These are phyloP conservation scores for Serendipita sp. DNA, from an alignment of 768 basidiomycete genomes.

Conservation along the genomic window DNA sequence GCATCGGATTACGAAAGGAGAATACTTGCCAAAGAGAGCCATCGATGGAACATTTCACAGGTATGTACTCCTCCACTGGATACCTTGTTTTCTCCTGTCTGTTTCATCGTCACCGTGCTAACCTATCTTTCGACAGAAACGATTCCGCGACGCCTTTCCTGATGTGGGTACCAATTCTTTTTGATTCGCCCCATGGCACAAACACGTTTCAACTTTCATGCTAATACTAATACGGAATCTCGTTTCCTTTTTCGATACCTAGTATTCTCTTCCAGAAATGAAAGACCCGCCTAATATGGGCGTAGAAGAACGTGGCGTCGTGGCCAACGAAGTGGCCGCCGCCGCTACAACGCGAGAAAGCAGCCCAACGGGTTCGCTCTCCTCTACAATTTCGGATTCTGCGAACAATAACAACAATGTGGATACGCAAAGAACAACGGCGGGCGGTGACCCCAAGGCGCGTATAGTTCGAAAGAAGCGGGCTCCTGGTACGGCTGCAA, in stretches of 20 bases:
- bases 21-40: constrained; percentile 58
- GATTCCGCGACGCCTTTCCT: constrained; percentile 78
- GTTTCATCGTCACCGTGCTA: too few species aligned
- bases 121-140: constrained; percentile 18
- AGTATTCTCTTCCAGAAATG: constrained; percentile 55
- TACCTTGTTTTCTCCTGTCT: too few species aligned
- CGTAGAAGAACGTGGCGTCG: constrained; percentile 48
- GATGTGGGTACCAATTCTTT: constrained; percentile 39
- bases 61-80: too few species aligned
- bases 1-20: constrained; percentile 67
- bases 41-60: constrained; percentile 69
- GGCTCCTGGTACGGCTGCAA: background rate
- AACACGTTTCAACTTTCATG: too few species aligned
- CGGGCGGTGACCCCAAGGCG: constrained; percentile 1
- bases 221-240: background rate
- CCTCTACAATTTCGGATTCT: background rate
- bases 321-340: constrained; percentile 16
- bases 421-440: constrained; percentile 15
- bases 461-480: constrained; percentile 15
- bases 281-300: constrained; percentile 90
- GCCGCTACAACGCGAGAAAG: constrained; percentile 14
- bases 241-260: constrained; percentile 11
- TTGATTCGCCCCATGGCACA: too few species aligned
- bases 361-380: constrained; percentile 10
- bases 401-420: background rate